Conservation (phyloP, 2,329 filamentous ascomycete genomes). For the Pseudogymnoascus sp. region DNA sequence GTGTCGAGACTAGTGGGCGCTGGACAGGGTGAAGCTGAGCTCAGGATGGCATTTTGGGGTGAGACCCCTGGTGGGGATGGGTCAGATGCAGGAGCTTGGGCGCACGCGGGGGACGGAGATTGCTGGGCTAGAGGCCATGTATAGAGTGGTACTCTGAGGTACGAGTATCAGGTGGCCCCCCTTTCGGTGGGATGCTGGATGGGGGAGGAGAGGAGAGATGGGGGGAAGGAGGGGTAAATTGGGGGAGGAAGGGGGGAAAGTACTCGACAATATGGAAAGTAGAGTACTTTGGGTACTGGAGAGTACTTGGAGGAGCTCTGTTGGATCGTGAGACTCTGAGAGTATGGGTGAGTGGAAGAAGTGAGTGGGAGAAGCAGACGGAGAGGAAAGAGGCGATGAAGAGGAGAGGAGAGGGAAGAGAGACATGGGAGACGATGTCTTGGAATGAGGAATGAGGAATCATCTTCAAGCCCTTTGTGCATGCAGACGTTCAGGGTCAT, state of each 20-base stretch:
- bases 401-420: neutral
- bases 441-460: neutral
- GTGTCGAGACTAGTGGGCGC: neutral
- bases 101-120: conserved; percentile 5
- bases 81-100: conserved; percentile 5
- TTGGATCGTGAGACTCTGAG: neutral
- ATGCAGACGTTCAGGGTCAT: neutral
- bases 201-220: neutral
- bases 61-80: conserved; percentile 1
- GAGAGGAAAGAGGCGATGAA: neutral
- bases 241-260: neutral
- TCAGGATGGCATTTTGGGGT: conserved; percentile 5
- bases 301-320: neutral
- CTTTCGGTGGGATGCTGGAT: neutral
- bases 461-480: neutral
- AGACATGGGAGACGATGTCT: neutral
- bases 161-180: neutral
- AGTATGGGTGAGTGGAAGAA: neutral
- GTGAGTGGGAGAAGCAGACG: neutral
- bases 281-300: neutral
- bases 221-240: conserved; percentile 1
- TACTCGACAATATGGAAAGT: neutral
- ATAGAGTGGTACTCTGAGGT: conserved; percentile 3
- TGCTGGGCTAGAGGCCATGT: neutral
- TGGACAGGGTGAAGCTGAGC: conserved; percentile 1